Evolutionary conservation across 2,329 filamentous ascomycete species (phyloP).

Genomic region (Penicillium brevicompactum): DNA sequence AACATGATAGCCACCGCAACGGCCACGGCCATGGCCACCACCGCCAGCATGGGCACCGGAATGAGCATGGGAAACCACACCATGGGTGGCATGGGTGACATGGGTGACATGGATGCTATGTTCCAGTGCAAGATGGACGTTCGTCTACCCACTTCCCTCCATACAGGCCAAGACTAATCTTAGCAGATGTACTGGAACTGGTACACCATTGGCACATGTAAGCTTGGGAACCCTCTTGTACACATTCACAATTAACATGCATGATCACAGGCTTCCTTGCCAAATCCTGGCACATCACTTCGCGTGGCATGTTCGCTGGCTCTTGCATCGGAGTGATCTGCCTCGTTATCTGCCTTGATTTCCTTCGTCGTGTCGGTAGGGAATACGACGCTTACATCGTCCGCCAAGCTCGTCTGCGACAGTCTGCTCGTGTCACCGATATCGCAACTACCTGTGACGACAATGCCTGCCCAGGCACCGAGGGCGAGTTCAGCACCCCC

Average conservation of each 20-base stretch:
- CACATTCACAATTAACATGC: not conserved
- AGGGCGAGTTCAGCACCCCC: not conserved
- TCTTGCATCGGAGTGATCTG: slow-evolving; percentile 76
- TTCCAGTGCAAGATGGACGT: slow-evolving; percentile 4
- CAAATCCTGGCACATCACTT: slow-evolving; percentile 68
- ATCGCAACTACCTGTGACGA: not conserved
- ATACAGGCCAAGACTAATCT: not conserved
- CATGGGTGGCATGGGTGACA: no score
- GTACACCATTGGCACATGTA: slow-evolving; percentile 26
- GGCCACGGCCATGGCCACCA: not conserved
- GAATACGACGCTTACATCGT: slow-evolving; percentile 74
- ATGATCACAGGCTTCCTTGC: slow-evolving; percentile 63
- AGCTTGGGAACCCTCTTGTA: not conserved
- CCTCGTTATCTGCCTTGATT: slow-evolving; percentile 73
- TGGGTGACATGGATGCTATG: not conserved
- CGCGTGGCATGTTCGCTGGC: slow-evolving; percentile 72
- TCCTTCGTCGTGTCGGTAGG: slow-evolving; percentile 68
- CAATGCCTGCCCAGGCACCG: not conserved
- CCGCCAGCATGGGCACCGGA: not conserved
- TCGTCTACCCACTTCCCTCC: not conserved
- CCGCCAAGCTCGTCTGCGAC: slow-evolving; percentile 48
- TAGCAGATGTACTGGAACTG: slow-evolving; percentile 29
- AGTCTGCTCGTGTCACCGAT: slow-evolving; percentile 18
- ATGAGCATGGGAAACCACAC: not conserved
- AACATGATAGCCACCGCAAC: slow-evolving; percentile 1